phyloP scores from a whole-genome alignment of 2,329 filamentous ascomycete species.

The Tricladium varicosporioides region DNA sequence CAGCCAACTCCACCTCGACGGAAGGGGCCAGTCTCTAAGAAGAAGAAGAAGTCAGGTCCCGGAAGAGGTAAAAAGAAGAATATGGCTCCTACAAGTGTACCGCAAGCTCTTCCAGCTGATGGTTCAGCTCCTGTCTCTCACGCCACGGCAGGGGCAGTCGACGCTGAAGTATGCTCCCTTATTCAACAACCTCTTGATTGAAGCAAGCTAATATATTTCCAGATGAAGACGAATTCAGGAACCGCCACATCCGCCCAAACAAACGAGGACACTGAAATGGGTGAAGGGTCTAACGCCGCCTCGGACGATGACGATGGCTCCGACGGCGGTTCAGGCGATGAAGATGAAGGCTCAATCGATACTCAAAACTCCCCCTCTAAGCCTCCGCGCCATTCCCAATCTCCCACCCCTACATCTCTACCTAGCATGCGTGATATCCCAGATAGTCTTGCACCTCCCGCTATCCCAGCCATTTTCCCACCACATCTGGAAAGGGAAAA shows the following conservation, averaged over 20 bases:
- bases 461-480: conserved; percentile 11
- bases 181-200: neutral
- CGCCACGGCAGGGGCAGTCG: conserved; percentile 8
- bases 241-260: conserved; percentile 11
- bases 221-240: conserved; percentile 28
- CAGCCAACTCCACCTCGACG: conserved; percentile 53
- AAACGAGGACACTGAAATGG: conserved; percentile 34
- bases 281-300: conserved; percentile 28
- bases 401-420: conserved; percentile 14
- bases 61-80: conserved; percentile 78
- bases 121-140: conserved; percentile 9
- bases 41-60: conserved; percentile 71
- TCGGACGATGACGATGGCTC: conserved; percentile 31
- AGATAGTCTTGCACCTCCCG: conserved; percentile 13
- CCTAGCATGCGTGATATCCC: conserved; percentile 15
- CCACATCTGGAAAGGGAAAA: conserved; percentile 16
- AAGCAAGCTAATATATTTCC: conserved; percentile 15
- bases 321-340: conserved; percentile 40
- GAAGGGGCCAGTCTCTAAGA: conserved; percentile 57
- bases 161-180: conserved; percentile 26
- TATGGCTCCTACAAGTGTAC: conserved; percentile 29
- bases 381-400: conserved; percentile 20
- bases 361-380: conserved; percentile 32
- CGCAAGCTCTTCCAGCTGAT: conserved; percentile 11
- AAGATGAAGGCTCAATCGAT: conserved; percentile 43